Base-by-base conservation (phyloP, 1,284 basidiomycete species). In the Porogramme epimiltina region DNA sequence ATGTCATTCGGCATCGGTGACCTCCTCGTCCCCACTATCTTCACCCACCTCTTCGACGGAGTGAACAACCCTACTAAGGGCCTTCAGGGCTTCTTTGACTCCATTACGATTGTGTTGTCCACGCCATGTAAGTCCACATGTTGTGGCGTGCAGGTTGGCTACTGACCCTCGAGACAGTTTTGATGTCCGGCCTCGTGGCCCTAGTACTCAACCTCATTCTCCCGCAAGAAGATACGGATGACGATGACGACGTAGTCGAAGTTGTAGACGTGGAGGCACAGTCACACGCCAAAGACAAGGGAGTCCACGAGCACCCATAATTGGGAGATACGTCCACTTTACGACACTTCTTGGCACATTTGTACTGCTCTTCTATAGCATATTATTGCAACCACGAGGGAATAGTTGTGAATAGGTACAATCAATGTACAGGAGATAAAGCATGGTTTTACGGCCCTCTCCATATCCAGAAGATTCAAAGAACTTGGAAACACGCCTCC, bases 31-130 rank as follows among this genome's bases (percentile, higher is more conserved):
- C 82, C 80, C 31, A 74, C 66, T 48, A 76, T 87, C 31, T 89
- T 88, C 66, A 81, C 75, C 8, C 77, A 87, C 62, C 69, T 90
- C 19, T 92, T 91, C 58, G 86, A 88, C 38, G 73, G 80, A 10
- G 85, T 91, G 0, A 60, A 67, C 0, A 72, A 77, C 48, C 75
- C 81, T 13, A 85, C 73, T 62, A 75, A 73, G 40, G 88, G 84
- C 0, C 70, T 93, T 8, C 68, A 78, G 52, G 90, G 92, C 1
- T 75, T 93, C 49, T 82, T 94, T 53, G 76, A 87, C 65, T 87
- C 85, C 4, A 91, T 94, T 58, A 85, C 85, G 23, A 93, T 93
- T 60, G 70, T 93, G 15, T 68, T 93, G 42, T 85, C 81, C 55
- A 91, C 87, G 2, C 88, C 88, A 40, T 91, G 88, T 89, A 67